Evolutionary conservation across 2,329 filamentous ascomycete genomes (phyloP), one percentile per base, ranked within the genome.

Genomic region (Teratosphaeria nubilosa): DNA sequence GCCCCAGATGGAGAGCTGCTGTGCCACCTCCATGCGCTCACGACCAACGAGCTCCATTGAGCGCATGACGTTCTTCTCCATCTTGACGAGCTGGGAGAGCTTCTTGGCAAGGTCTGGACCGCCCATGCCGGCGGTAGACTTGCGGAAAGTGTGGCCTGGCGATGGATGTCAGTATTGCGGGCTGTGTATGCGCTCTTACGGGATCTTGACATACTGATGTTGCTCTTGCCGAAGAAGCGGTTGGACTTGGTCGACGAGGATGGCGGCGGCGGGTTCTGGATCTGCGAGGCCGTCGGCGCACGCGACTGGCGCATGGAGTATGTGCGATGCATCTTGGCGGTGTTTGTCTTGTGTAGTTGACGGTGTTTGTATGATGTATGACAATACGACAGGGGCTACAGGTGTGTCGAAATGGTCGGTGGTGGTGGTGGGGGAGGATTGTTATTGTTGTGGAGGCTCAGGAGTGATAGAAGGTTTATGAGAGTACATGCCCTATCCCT

Each of bases 51-150:
- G 82, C 74, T 99, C 94, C 82, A 97, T 86, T 74, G 91, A 96
- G 75, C 94, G 90, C 94, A 99, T 99, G 58, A 96, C 90, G 73
- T 99, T 97, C 86, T 99, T 99, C 80, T 99, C 94, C 94, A 99
- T 99, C 84, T 99, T 99, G 63, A 99, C 94, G 56, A 99, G 84
- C 78, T 95, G 90, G 48, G 91, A 90, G 62, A 99, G 86, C 83
- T 99, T 99, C 83, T 96, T 96, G 59, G 94, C 88, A 59, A 99
- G 86, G 70, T 99, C 94, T 59, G 91, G 85, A 37, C 85, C 85
- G 69, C 90, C 91, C 67, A 87, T 86, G 65, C 88, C 88, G 63
- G 88, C 87, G 56, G 86, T 82, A 70, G 87, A 86, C 71, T 85
- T 82, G 68, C 88, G 83, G 72, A 91, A 83, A 50, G 80, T 83